Evolutionary conservation across 345 rosid species (phyloP).

Genomic region (Populus nigra): DNA sequence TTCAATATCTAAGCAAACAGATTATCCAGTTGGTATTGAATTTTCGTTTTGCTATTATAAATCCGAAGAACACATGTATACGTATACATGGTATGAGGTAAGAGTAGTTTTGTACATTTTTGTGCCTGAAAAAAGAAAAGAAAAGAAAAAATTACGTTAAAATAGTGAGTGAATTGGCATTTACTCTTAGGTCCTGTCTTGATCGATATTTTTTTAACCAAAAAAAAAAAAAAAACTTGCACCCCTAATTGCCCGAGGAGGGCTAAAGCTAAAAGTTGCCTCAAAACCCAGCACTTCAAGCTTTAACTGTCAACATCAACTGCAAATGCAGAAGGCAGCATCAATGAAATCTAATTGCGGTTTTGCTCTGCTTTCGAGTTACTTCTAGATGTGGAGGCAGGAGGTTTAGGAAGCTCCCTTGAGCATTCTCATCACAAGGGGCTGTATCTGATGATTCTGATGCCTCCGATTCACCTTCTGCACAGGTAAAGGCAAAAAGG

Average conservation of each 20-base stretch:
- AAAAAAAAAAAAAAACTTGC: not conserved
- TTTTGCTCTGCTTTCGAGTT: constrained; percentile 19
- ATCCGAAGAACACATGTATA: not conserved
- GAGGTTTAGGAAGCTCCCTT: constrained; percentile 52
- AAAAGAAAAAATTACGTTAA: not conserved
- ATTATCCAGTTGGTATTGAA: not conserved
- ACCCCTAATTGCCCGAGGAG: not conserved
- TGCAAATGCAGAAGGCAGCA: not conserved
- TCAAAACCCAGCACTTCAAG: constrained; percentile 9
- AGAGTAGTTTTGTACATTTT: constrained; percentile 2
- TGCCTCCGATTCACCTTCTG: constrained; percentile 54
- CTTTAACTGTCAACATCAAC: not conserved
- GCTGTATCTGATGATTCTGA: constrained; percentile 44
- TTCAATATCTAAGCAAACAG: not conserved
- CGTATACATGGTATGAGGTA: constrained; percentile 1
- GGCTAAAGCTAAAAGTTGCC: constrained; percentile 14
- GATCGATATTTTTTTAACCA: not conserved
- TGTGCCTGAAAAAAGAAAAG: not conserved
- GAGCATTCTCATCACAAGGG: constrained; percentile 25
- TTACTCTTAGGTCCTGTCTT: not conserved
- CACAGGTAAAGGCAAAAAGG: constrained; percentile 4
- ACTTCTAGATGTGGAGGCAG: constrained; percentile 40
- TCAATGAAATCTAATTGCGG: constrained; percentile 3
- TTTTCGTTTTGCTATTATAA: not conserved
- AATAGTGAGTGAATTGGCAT: not conserved